Percentiles rank a stretch among this genome's conserved stretches.
phyloP scores from a whole-genome alignment of 345 rosid species.

The Eucalyptus rudis region DNA sequence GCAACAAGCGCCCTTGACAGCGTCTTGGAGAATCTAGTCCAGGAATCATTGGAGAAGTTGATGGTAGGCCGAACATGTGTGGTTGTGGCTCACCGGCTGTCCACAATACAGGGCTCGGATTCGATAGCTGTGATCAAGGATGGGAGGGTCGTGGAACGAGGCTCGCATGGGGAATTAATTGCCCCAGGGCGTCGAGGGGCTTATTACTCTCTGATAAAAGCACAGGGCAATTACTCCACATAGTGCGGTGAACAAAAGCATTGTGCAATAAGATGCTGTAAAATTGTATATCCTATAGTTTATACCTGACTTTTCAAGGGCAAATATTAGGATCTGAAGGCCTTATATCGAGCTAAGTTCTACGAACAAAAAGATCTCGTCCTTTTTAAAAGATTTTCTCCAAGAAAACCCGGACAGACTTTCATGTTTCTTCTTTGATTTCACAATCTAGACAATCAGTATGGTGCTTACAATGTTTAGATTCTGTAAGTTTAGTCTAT shows the following conservation, averaged over 20 bases:
- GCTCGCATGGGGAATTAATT: conserved; percentile 17
- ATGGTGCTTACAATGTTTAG: neutral
- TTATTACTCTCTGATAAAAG: conserved; percentile 19
- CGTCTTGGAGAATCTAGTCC: conserved; percentile 17
- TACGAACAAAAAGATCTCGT: neutral
- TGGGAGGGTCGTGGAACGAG: conserved; percentile 24
- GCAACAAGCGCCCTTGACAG: conserved; percentile 32
- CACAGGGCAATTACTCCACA: neutral
- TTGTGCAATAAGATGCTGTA: neutral
- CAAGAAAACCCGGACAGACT: accelerated
- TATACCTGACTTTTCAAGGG: neutral
- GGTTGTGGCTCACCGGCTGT: conserved; percentile 26
- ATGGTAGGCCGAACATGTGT: conserved; percentile 25
- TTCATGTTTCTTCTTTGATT: neutral
- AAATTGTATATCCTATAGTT: neutral
- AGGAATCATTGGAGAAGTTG: conserved; percentile 29
- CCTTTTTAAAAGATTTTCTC: neutral
- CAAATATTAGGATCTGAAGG: neutral
- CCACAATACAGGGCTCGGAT: conserved; percentile 23
- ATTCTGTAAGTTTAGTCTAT: neutral
- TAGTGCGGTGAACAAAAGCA: neutral
- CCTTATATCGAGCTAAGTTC: neutral
- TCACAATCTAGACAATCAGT: neutral
- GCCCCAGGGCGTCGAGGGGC: conserved; percentile 7
- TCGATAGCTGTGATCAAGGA: conserved; percentile 19